Percentiles rank a stretch among this genome's conserved stretches.
These are phyloP conservation scores for Cutaneotrichosporon sp. DNA, from an alignment of 1,284 basidiomycete genomes.

Conservation along the genomic window DNA sequence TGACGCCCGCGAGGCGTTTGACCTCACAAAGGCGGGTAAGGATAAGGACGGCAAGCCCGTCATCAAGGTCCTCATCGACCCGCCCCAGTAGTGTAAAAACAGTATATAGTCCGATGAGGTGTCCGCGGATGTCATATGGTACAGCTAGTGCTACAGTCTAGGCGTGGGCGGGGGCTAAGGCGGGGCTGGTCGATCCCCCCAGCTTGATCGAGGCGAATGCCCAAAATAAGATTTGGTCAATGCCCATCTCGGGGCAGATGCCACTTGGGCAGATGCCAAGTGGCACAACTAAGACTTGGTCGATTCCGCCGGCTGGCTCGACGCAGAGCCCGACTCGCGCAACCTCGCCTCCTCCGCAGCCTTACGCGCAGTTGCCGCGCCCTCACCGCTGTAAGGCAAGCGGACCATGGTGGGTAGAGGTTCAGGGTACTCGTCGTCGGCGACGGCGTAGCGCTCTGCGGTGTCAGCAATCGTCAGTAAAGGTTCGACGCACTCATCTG, in stretches of 20 bases:
- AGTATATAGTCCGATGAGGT: neutral
- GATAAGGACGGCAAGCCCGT: slow-evolving; percentile 55
- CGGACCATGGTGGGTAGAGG: slow-evolving; percentile 37
- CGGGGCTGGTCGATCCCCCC: no score
- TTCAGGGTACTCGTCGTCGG: slow-evolving; percentile 23
- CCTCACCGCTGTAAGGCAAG: slow-evolving; percentile 21
- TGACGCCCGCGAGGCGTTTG: slow-evolving; percentile 54
- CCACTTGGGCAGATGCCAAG: no score
- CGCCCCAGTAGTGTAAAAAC: slow-evolving; percentile 24
- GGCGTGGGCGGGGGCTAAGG: no score
- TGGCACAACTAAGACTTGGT: no score
- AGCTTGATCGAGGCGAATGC: no score
- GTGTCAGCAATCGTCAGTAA: no score
- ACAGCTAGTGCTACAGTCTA: no score
- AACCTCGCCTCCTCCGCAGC: no score
- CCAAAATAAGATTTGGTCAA: no score
- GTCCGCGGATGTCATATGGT: neutral
- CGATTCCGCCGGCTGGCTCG: no score
- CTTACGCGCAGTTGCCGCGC: neutral
- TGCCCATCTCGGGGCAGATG: no score
- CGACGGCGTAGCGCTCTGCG: slow-evolving; percentile 1
- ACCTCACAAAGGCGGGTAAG: slow-evolving; percentile 59
- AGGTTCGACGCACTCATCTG: neutral
- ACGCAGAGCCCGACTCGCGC: no score
- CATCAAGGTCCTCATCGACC: slow-evolving; percentile 47